phyloP scores from a whole-genome alignment of 2,329 filamentous ascomycete species.

The Colletotrichum gigasporum region DNA sequence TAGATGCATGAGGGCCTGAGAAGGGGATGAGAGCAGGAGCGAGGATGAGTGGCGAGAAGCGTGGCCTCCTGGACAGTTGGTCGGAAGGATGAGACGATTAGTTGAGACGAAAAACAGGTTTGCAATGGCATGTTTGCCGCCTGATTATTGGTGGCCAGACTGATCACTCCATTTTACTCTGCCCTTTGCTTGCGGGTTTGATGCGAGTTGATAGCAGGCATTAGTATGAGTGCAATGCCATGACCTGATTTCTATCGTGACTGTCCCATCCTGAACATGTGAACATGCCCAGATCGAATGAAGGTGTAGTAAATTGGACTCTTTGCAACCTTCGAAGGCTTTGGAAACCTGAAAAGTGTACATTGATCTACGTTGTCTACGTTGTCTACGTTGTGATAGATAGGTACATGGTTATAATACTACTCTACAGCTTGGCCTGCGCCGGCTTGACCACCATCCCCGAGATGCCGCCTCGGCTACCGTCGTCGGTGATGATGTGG shows the following conservation, averaged over 20 bases:
- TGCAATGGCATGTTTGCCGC: neutral
- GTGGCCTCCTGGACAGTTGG: slow-evolving; percentile 10
- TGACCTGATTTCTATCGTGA: neutral
- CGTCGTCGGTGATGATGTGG: slow-evolving; percentile 60
- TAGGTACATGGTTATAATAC: too few species aligned
- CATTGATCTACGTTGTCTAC: neutral
- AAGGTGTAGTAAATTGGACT: too few species aligned
- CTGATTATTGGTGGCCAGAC: neutral
- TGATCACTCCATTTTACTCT: slow-evolving; percentile 19
- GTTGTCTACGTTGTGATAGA: too few species aligned
- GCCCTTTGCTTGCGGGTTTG: neutral
- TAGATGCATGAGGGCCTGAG: slow-evolving; percentile 15
- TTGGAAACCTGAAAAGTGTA: neutral
- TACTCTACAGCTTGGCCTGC: slow-evolving; percentile 39
- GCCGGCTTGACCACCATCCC: slow-evolving; percentile 58
- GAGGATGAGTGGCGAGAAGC: neutral
- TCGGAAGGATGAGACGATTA: neutral
- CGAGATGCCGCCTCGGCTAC: slow-evolving; percentile 58
- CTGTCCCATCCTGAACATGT: too few species aligned
- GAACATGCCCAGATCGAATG: neutral
- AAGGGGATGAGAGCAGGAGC: neutral
- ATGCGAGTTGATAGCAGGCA: slow-evolving; percentile 1
- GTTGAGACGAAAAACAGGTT: neutral
- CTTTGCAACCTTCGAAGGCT: too few species aligned
- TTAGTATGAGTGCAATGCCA: slow-evolving; percentile 1